Percentiles rank a stretch among this genome's conserved stretches.
Conservation (phyloP, 208 protist genomes). For the Paratrypanosoma confusum region DNA sequence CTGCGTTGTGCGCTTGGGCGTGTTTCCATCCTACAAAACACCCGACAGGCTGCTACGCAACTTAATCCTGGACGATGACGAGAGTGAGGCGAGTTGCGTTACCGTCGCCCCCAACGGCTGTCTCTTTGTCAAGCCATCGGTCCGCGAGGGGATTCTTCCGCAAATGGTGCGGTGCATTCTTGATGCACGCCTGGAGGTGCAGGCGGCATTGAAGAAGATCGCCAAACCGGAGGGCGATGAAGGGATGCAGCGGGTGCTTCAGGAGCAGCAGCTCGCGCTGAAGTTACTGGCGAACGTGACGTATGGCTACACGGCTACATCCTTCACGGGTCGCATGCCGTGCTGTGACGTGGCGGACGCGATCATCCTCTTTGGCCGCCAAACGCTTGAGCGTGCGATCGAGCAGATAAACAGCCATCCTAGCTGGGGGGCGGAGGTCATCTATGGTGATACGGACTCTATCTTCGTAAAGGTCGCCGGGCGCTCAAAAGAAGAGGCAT, state of each 20-base stretch:
- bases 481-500: constrained; percentile 47
- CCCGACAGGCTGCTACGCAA: constrained; percentile 46
- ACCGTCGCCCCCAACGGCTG: constrained; percentile 62
- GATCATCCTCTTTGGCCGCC: constrained; percentile 96
- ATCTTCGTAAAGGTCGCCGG: constrained; percentile 92
- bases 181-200: constrained; percentile 72
- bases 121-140: constrained; percentile 51
- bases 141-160: constrained; percentile 57
- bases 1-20: constrained; percentile 25
- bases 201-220: constrained; percentile 57
- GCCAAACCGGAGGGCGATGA: constrained; percentile 31
- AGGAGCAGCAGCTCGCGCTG: constrained; percentile 97
- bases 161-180: constrained; percentile 65
- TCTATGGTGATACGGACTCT: constrained; percentile 99
- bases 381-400: constrained; percentile 98
- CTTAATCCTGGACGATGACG: constrained; percentile 84
- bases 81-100: constrained; percentile 48
- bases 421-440: constrained; percentile 89
- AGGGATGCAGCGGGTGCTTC: constrained; percentile 54
- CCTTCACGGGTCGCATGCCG: constrained; percentile 96
- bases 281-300: constrained; percentile 99
- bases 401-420: constrained; percentile 92
- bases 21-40: constrained; percentile 38
- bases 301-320: constrained; percentile 99
- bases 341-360: constrained; percentile 93